phyloP scores from a whole-genome alignment of 371 early-diverging fungal species.

The Apophysomyces ossiformis region DNA sequence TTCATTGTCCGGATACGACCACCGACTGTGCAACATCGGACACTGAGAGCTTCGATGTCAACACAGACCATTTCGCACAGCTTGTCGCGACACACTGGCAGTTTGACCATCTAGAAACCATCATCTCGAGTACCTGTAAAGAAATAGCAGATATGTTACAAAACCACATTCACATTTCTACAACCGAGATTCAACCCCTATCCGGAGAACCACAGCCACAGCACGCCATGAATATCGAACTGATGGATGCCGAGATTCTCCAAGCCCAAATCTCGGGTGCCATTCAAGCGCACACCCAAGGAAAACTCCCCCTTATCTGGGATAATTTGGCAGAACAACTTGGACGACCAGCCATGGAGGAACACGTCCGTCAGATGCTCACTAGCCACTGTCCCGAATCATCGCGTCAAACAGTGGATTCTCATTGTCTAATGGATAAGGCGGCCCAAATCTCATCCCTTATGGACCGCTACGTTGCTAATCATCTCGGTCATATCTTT shows the following conservation, averaged over 20 bases:
- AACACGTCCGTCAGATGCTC: conserved; percentile 24
- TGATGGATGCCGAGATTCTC: conserved; percentile 46
- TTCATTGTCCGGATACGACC: background rate
- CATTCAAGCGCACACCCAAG: conserved; percentile 47
- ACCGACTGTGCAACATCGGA: conserved; percentile 8
- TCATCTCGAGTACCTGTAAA: conserved; percentile 34
- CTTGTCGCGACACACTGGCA: conserved; percentile 48
- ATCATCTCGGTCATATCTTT: conserved; percentile 31
- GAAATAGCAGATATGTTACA: conserved; percentile 37
- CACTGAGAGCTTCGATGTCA: conserved; percentile 14
- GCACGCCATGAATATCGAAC: conserved; percentile 4
- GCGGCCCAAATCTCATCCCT: conserved; percentile 27
- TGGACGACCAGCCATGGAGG: conserved; percentile 39
- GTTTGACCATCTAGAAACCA: conserved; percentile 47
- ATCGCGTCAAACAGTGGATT: conserved; percentile 11
- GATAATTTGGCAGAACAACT: conserved; percentile 37
- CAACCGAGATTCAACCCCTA: background rate
- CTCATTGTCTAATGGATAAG: conserved; percentile 31
- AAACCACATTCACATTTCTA: conserved; percentile 33
- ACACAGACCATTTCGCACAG: conserved; percentile 44
- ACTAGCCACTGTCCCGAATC: conserved; percentile 23
- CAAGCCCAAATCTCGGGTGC: conserved; percentile 50
- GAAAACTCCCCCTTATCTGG: conserved; percentile 44
- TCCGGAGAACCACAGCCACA: conserved; percentile 17
- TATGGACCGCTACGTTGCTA: conserved; percentile 34